Evolutionary conservation across 2,329 filamentous ascomycete species (phyloP).

Genomic region (Neurospora crassa): DNA sequence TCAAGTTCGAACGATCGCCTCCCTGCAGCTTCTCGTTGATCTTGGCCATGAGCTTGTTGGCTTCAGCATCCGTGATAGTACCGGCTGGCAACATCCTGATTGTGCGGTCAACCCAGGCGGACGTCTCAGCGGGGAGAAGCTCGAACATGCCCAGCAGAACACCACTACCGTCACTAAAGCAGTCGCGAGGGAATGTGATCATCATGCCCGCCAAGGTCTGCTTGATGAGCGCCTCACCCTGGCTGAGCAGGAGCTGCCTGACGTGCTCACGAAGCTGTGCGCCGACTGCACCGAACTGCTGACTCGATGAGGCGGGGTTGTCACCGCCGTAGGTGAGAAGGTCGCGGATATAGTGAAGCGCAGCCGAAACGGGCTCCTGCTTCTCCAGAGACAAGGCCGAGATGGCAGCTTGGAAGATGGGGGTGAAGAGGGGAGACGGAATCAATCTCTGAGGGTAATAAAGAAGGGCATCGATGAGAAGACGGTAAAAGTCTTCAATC

Average conservation of each 20-base stretch:
- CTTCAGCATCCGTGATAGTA: conserved; percentile 70
- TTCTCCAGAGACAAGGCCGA: conserved; percentile 84
- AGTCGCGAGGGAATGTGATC: conserved; percentile 95
- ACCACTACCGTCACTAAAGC: conserved; percentile 87
- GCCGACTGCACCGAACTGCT: conserved; percentile 47
- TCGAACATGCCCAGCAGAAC: conserved; percentile 88
- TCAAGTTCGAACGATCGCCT: conserved; percentile 48
- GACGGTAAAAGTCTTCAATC: conserved; percentile 93
- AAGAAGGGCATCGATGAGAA: conserved; percentile 82
- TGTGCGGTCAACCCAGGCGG: conserved; percentile 73
- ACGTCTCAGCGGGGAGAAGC: conserved; percentile 69
- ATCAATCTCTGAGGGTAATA: conserved; percentile 86
- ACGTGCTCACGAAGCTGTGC: conserved; percentile 64
- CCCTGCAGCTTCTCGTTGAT: conserved; percentile 68
- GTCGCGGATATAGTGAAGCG: conserved; percentile 87
- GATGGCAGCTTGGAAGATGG: conserved; percentile 79
- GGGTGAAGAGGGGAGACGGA: conserved; percentile 65
- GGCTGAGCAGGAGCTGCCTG: conserved; percentile 56
- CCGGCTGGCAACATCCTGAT: conserved; percentile 76
- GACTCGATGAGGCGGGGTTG: conserved; percentile 55
- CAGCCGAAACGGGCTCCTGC: conserved; percentile 81
- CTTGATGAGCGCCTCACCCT: conserved; percentile 74
- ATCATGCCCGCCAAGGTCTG: conserved; percentile 96
- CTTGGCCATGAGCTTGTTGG: conserved; percentile 68
- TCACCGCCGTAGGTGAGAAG: conserved; percentile 80